Evolutionary conservation across 148 eudicot genomes (phyloP), one percentile per base, ranked within the genome.

Genomic region (Chenopodium album): DNA sequence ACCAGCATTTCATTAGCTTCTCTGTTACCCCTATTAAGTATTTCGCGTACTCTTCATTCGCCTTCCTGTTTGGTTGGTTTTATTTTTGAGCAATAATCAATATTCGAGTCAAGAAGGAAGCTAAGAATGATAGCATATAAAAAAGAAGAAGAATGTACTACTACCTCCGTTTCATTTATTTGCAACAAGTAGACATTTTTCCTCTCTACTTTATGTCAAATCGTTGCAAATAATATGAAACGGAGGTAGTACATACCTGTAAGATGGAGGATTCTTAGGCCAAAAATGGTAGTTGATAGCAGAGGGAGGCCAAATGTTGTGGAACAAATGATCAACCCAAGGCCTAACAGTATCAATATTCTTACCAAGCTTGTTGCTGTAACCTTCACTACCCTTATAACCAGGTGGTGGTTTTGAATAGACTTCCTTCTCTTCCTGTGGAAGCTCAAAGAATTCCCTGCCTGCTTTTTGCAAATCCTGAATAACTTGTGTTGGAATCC

Each of bases 261-360:
- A 94, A 75, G 88, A 84, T 4, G 92, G 82, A 32, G 98, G 98
- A n/a, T 83, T 94, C 9, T 76, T 87, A 3, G 98, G 98, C 98
- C 97, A 94, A 71, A 90, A 92, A 4, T 82, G 80, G 68, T 86
- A 87, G 81, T 94, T 80, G 74, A 94, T 82, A 19, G 84, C 85
- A 70, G 90, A 64, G 83, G 90, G 89, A 6, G 98, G 98, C 98
- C 98, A 94, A 37, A 91, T 85, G 71, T 75, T 89, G 32, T 94
- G 92, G 34, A 94, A 94, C 84, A 94, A 82, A 81, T 94, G 98
- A 90, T 94, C 98, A 81, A 91, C 94, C 98, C 98, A 94, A 28
- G 77, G 12, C 31, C 77, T 50, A 28, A 26, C 41, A 1, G 63
- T 1, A 52, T 26, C 44, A 14, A 16, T 22, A 31, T 62, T 8